Percentiles rank a stretch among this genome's conserved stretches.
Conservation (phyloP, 2,329 filamentous ascomycete genomes). For the Massarina eburnea region DNA sequence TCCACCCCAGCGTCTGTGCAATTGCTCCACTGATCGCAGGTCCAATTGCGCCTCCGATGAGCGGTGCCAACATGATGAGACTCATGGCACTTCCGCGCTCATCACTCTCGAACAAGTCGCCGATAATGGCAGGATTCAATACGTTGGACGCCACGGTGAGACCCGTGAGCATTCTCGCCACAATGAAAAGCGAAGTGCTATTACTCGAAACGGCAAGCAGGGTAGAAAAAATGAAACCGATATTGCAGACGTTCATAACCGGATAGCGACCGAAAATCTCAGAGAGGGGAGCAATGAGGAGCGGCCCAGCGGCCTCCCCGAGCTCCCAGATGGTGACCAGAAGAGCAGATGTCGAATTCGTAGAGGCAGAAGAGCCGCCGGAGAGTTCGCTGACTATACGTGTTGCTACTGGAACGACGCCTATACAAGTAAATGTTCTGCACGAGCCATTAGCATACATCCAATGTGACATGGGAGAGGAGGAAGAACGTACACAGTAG, state of each 20-base stretch:
- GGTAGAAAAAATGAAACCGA: constrained; percentile 49
- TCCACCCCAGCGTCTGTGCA: constrained; percentile 59
- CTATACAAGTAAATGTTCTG: constrained; percentile 43
- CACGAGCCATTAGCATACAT: neutral
- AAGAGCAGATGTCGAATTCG: constrained; percentile 29
- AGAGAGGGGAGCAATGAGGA: constrained; percentile 38
- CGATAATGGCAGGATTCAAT: constrained; percentile 64
- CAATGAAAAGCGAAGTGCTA: constrained; percentile 44
- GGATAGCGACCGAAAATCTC: constrained; percentile 37
- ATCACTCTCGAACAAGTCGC: constrained; percentile 63
- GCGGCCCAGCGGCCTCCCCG: constrained; percentile 38
- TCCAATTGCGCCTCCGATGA: constrained; percentile 60
- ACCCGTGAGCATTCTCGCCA: constrained; percentile 48
- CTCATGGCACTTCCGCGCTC: constrained; percentile 62
- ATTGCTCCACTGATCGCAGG: constrained; percentile 59
- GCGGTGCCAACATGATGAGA: constrained; percentile 58
- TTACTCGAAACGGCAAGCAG: constrained; percentile 43
- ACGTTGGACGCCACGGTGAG: constrained; percentile 54
- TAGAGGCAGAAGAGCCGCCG: constrained; percentile 17
- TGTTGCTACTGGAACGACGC: constrained; percentile 37
- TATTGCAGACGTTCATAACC: constrained; percentile 42
- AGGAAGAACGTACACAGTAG: constrained; percentile 34
- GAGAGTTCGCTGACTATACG: constrained; percentile 36
- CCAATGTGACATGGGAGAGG: too few species aligned
- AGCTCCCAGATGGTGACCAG: constrained; percentile 42